A percentile compares a stretch with the other conserved stretches of the same genome.
phyloP scores from a whole-genome alignment of 768 basidiomycete species.

The Suillus sp. region DNA sequence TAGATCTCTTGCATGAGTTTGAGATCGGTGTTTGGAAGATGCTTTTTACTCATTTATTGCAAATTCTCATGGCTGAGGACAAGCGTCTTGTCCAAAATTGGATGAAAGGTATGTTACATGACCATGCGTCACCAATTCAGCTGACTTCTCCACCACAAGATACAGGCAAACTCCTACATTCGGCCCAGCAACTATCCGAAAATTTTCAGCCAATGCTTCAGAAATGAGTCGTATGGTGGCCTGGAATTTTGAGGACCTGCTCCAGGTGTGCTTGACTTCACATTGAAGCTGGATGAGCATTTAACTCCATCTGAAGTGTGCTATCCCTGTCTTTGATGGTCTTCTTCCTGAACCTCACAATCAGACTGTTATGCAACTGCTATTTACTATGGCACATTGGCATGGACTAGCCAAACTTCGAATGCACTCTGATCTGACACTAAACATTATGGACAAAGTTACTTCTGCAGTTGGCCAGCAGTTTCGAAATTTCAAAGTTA shows the following conservation, averaged over 20 bases:
- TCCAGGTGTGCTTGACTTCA: slow-evolving; percentile 23
- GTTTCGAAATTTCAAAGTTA: slow-evolving; percentile 26
- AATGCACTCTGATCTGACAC: slow-evolving; percentile 30
- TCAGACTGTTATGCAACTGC: slow-evolving; percentile 21
- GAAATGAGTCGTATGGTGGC: slow-evolving; percentile 26
- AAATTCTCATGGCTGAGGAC: slow-evolving; percentile 10
- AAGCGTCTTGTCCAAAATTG: background rate
- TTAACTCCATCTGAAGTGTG: slow-evolving; percentile 25
- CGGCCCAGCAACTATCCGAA: background rate
- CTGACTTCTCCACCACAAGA: background rate
- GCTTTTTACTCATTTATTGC: slow-evolving; percentile 29
- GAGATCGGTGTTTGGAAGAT: slow-evolving; percentile 34
- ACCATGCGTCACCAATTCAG: background rate
- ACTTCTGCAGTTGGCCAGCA: slow-evolving; percentile 24
- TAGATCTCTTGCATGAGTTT: slow-evolving; percentile 33
- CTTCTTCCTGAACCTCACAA: slow-evolving; percentile 33
- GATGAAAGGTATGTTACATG: background rate
- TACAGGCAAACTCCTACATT: background rate
- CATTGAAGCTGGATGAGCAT: background rate
- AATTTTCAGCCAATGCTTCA: background rate
- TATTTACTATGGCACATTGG: slow-evolving; percentile 36
- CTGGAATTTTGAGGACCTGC: slow-evolving; percentile 39
- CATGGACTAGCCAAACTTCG: slow-evolving; percentile 39
- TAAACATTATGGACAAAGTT: slow-evolving; percentile 22
- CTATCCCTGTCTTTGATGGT: slow-evolving; percentile 40